These are phyloP conservation scores for Schizothecium vesticola DNA, from an alignment of 495 filamentous ascomycete species.

Conservation along the genomic window DNA sequence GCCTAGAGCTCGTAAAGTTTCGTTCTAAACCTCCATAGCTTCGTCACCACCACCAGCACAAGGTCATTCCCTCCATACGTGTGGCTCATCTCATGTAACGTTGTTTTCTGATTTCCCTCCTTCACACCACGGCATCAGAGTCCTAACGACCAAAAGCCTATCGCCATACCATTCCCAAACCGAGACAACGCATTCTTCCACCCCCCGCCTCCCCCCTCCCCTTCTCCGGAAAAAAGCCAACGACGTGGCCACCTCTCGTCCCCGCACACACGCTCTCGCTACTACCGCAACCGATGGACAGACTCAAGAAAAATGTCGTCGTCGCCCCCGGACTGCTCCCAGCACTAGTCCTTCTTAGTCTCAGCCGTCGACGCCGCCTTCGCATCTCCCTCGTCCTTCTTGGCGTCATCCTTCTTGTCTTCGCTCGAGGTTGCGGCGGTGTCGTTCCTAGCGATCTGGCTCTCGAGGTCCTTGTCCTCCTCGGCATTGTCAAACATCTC, in stretches of 20 bases:
- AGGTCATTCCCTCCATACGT: neutral
- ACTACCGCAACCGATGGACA: neutral
- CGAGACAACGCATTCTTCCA: neutral
- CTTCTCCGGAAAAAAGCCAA: neutral
- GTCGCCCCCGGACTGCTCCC: neutral
- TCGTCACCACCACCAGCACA: neutral
- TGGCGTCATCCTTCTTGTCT: neutral
- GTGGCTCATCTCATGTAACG: neutral
- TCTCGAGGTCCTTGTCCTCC: constrained; percentile 69
- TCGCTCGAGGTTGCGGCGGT: neutral
- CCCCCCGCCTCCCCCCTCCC: neutral
- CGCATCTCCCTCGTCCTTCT: constrained; percentile 5
- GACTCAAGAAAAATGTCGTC: neutral
- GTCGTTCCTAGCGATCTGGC: constrained; percentile 45
- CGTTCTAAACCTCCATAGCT: no score
- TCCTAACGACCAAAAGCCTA: neutral
- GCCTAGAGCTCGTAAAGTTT: neutral
- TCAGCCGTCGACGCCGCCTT: neutral
- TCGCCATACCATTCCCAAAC: neutral
- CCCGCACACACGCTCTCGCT: neutral
- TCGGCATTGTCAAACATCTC: constrained; percentile 89
- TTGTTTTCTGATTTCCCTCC: neutral
- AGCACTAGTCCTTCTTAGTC: constrained; percentile 3
- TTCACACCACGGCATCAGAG: neutral
- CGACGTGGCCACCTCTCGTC: neutral